These are phyloP conservation scores for Collybia mongolica DNA, from an alignment of 768 basidiomycete genomes.

Conservation along the genomic window DNA sequence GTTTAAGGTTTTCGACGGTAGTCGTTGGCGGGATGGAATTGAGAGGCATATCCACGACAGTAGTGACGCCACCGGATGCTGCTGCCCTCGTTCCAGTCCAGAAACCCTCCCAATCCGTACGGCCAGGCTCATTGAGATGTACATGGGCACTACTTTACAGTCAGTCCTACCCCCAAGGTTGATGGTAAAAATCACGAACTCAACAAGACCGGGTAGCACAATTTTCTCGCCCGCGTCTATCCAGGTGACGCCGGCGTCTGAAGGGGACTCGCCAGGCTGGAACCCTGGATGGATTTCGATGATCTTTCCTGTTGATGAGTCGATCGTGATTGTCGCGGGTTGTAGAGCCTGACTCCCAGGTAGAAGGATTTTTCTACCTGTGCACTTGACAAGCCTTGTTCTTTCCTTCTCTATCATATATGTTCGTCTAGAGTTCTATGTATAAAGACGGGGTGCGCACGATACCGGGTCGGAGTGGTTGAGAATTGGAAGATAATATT, in stretches of 20 bases:
- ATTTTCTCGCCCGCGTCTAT: conserved; percentile 58
- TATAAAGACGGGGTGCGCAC: too few species aligned
- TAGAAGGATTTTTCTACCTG: conserved; percentile 57
- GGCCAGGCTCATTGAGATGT: conserved; percentile 91
- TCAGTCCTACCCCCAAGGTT: conserved; percentile 5
- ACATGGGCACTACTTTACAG: conserved; percentile 68
- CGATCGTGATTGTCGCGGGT: conserved; percentile 68
- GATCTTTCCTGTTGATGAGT: conserved; percentile 60
- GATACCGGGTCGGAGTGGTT: too few species aligned
- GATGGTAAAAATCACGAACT: conserved; percentile 44
- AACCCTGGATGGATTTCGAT: conserved; percentile 38
- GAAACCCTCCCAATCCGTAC: conserved; percentile 95
- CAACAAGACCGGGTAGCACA: conserved; percentile 78
- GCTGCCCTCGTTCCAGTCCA: conserved; percentile 90
- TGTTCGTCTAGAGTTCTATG: too few species aligned
- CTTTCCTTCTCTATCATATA: too few species aligned
- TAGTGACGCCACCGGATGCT: conserved; percentile 91
- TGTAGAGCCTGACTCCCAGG: conserved; percentile 44
- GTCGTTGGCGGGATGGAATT: conserved; percentile 98
- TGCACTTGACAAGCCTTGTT: conserved; percentile 25
- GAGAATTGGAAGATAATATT: too few species aligned
- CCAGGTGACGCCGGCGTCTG: conserved; percentile 30
- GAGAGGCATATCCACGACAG: conserved; percentile 95
- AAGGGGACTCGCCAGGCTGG: conserved; percentile 27
- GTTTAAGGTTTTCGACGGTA: conserved; percentile 69